A percentile compares a stretch with the other conserved stretches of the same genome.
These are phyloP conservation scores for Rhodotorula sp. DNA, from an alignment of 1,284 basidiomycete genomes.

Conservation along the genomic window DNA sequence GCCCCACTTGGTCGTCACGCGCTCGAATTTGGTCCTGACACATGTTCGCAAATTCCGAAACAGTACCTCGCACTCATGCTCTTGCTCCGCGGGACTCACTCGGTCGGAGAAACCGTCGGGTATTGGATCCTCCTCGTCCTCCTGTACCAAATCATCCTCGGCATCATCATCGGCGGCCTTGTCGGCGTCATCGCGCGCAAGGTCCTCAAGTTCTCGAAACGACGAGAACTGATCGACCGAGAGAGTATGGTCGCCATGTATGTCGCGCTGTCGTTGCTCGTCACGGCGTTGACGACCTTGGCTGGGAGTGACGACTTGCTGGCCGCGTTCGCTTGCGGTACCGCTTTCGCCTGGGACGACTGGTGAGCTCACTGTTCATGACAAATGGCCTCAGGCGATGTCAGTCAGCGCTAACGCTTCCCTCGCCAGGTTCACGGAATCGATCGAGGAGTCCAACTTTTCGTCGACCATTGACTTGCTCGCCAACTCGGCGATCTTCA, in stretches of 20 bases:
- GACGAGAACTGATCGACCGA: slow-evolving; percentile 85
- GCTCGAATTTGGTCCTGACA: background rate
- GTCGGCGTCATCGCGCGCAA: slow-evolving; percentile 83
- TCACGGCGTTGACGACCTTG: slow-evolving; percentile 77
- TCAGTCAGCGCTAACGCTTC: slow-evolving; percentile 12
- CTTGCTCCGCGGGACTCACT: slow-evolving; percentile 66
- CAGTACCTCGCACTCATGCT: slow-evolving; percentile 85
- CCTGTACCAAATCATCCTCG: slow-evolving; percentile 77
- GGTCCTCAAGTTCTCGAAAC: slow-evolving; percentile 92
- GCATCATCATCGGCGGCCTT: slow-evolving; percentile 71
- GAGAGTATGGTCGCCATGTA: slow-evolving; percentile 90
- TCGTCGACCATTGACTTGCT: slow-evolving; percentile 73
- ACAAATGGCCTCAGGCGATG: background rate
- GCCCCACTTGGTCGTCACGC: background rate
- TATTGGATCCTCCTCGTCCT: slow-evolving; percentile 73
- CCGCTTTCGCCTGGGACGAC: slow-evolving; percentile 92
- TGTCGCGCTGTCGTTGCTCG: slow-evolving; percentile 69
- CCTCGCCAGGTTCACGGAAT: slow-evolving; percentile 73
- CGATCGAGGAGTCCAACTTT: slow-evolving; percentile 93
- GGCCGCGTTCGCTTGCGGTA: slow-evolving; percentile 90
- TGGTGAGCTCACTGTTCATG: slow-evolving; percentile 8
- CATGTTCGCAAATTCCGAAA: background rate
- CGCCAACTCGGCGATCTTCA: slow-evolving; percentile 57
- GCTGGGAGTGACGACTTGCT: slow-evolving; percentile 92
- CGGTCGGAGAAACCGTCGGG: slow-evolving; percentile 58